Base-by-base conservation (phyloP, 2,329 filamentous ascomycete genomes). In the Berkeleyomyces rouxiae region DNA sequence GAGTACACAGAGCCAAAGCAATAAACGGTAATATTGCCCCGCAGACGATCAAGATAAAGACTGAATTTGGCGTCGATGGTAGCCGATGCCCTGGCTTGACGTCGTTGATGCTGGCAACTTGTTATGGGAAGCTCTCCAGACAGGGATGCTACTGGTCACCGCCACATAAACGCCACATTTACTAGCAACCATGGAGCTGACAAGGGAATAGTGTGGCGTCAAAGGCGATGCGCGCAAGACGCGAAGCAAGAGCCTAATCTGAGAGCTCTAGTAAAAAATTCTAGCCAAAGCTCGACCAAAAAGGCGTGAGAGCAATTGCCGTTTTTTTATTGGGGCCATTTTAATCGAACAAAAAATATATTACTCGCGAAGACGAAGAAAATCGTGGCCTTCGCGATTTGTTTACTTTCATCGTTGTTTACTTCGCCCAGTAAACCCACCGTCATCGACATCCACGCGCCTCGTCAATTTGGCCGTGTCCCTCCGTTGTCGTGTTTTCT, bases 121-220 rank as follows among this genome's bases (percentile, higher is more conserved):
- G 51, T 7, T 37, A 23, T 23, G 23, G 51, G 51, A 46, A 36
- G 36, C 36, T 31, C 51, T 55, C 51, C 39, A 36, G 39, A 36
- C 51, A 55, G 51, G 51, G 49, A 3, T 49, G 46, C 46, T 49
- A 23, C 9, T 49, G 46, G n/a, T 23, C 33, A 23, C 23, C 23
- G 23, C 23, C 23, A 23, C 23, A 23, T 23, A 2, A 23, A 23
- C 23, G 23, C 23, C 23, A 23, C 23, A 23, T 23, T 23, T 23
- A 23, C 23, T 23, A 23, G 23, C 23, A 23, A 23, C 23, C 23
- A 23, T 23, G 23, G 23, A 23, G 2, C 23, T 23, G 23, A 2
- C 23, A 23, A 23, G 23, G 23, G 23, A 23, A 23, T 2, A 44
- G n/a, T 63, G 62, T 63, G 58, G 58, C 62, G 58, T 47, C n/a